Percentiles rank a stretch among this genome's conserved stretches.
These are phyloP conservation scores for Diddensiella transvaalensis DNA, from an alignment of 805 yeast genomes.

Conservation along the genomic window DNA sequence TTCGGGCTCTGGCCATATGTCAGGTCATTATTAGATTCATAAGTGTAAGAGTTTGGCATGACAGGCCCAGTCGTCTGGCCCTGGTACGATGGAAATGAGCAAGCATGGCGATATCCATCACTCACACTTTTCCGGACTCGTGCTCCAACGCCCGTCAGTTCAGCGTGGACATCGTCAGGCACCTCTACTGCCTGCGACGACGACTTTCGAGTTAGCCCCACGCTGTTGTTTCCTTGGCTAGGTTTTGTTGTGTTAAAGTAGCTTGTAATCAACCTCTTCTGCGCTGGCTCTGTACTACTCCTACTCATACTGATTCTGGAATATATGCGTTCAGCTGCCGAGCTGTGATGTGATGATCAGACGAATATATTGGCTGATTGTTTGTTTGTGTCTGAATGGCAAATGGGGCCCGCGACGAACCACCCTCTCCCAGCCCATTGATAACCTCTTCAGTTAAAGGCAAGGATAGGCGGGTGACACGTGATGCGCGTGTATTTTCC, in stretches of 20 bases:
- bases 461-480: neutral
- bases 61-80: conserved; percentile 28
- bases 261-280: conserved; percentile 16
- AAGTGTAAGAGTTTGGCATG: conserved; percentile 15
- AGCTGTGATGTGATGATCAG: too few species aligned
- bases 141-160: conserved; percentile 27
- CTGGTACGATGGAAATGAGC: conserved; percentile 26
- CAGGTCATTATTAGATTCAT: neutral
- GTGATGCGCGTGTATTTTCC: neutral
- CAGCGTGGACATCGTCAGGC: conserved; percentile 23
- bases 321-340: too few species aligned
- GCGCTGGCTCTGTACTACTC: conserved; percentile 3
- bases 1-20: neutral
- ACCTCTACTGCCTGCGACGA: conserved; percentile 17
- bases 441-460: neutral
- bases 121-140: conserved; percentile 28
- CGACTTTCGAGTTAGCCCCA: conserved; percentile 6
- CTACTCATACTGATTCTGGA: too few species aligned
- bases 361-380: too few species aligned
- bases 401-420: too few species aligned
- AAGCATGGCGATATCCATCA: conserved; percentile 30
- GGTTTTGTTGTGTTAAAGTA: conserved; percentile 9
- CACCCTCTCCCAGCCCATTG: too few species aligned
- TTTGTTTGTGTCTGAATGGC: too few species aligned
- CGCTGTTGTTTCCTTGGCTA: too few species aligned